These are phyloP conservation scores for Penicillium salamii DNA, from an alignment of 495 filamentous ascomycete species.

Conservation along the genomic window DNA sequence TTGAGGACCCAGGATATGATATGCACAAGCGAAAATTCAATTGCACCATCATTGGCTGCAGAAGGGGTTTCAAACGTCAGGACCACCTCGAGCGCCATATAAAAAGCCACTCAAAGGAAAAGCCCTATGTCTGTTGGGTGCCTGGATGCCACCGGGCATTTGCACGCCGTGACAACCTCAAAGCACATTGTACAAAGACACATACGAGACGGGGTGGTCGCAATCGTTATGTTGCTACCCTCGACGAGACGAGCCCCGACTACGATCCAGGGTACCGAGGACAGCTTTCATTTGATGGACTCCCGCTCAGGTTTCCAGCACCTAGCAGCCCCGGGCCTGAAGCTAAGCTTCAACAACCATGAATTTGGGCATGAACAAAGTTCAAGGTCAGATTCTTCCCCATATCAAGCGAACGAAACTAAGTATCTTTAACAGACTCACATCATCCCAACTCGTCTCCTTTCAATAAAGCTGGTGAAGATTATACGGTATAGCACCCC, in stretches of 20 bases:
- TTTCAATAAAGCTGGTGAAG: too few relatives aligned
- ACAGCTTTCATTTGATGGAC: slow-evolving; percentile 41
- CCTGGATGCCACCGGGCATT: slow-evolving; percentile 45
- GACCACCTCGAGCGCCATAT: slow-evolving; percentile 67
- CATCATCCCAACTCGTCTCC: too few relatives aligned
- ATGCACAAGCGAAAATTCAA: too few relatives aligned
- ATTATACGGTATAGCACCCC: too few relatives aligned
- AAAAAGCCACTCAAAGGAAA: slow-evolving; percentile 55
- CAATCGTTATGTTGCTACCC: slow-evolving; percentile 47
- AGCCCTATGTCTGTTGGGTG: slow-evolving; percentile 50
- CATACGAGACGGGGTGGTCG: slow-evolving; percentile 49
- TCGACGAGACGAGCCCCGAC: slow-evolving; percentile 43
- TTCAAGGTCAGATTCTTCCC: too few relatives aligned
- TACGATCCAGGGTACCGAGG: slow-evolving; percentile 47
- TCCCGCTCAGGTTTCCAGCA: slow-evolving; percentile 17
- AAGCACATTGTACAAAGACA: slow-evolving; percentile 48
- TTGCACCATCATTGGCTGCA: slow-evolving; percentile 48
- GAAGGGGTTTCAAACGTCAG: slow-evolving; percentile 54
- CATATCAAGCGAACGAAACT: too few relatives aligned
- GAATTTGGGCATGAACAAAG: too few relatives aligned
- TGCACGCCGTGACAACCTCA: slow-evolving; percentile 48
- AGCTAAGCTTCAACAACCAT: too few relatives aligned
- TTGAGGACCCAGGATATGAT: too few relatives aligned
- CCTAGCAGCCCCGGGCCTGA: too few relatives aligned
- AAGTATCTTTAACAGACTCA: too few relatives aligned